Evolutionary conservation across 176 grass and related monocot genomes (phyloP).

Genomic region (Carex cristatella): DNA sequence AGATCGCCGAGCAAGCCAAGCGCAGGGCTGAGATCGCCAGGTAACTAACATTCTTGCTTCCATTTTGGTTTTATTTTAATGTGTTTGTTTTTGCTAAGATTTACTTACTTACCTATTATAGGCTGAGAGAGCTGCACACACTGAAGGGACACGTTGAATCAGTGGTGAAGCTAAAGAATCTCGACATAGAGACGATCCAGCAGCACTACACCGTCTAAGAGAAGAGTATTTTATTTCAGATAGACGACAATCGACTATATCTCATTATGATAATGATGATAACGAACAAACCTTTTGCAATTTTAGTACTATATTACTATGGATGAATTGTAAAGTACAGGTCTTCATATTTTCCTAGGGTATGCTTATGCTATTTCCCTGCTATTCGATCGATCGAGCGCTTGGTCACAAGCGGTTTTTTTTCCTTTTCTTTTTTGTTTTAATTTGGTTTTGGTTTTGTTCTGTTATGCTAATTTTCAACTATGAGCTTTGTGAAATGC

Average conservation of each 20-base stretch:
- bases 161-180: conserved; percentile 37
- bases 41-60: conserved; percentile 3
- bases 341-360: conserved; percentile 14
- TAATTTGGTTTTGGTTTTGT: conserved; percentile 13
- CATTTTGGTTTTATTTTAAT: background rate
- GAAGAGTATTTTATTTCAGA: background rate
- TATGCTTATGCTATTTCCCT: conserved; percentile 2
- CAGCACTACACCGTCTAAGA: conserved; percentile 41
- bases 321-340: conserved; percentile 27
- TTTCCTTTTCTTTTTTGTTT: background rate
- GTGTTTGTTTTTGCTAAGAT: background rate
- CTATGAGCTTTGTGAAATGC: conserved; percentile 25
- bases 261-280: conserved; percentile 25
- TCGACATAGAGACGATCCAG: conserved; percentile 36
- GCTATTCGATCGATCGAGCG: conserved; percentile 2
- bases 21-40: conserved; percentile 90
- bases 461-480: conserved; percentile 11
- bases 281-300: conserved; percentile 18
- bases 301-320: conserved; percentile 16
- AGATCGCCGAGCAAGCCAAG: conserved; percentile 95
- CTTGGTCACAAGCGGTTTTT: conserved; percentile 15
- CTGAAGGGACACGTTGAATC: conserved; percentile 46
- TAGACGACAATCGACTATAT: background rate
- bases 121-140: conserved; percentile 34
- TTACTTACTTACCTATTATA: background rate